Evolutionary conservation across 148 eudicot genomes (phyloP).

Genomic region (Cornus controversa): DNA sequence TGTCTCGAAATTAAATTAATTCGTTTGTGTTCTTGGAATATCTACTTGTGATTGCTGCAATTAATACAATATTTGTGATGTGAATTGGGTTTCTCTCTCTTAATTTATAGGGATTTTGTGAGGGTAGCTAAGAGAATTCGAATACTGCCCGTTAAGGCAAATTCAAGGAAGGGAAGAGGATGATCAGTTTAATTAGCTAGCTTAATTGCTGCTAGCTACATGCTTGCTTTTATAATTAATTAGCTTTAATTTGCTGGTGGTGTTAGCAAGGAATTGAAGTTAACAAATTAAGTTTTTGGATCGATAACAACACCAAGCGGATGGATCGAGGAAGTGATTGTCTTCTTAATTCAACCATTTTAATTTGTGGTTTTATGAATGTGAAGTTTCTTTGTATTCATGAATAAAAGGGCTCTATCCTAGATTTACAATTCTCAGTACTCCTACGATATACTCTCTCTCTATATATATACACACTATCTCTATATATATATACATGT

Average conservation of each 20-base stretch:
- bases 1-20: too few relatives aligned
- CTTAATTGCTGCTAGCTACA: too few relatives aligned
- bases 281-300: too few relatives aligned
- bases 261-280: neutral
- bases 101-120: conserved; percentile 63
- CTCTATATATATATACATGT: too few relatives aligned
- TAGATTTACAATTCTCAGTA: neutral
- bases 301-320: too few relatives aligned
- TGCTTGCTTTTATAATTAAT: too few relatives aligned
- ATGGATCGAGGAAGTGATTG: too few relatives aligned
- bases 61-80: too few relatives aligned
- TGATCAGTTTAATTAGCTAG: neutral
- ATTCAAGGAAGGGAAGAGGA: conserved; percentile 45
- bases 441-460: too few relatives aligned
- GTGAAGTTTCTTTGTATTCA: neutral
- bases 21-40: too few relatives aligned
- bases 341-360: neutral
- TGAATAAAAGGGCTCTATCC: conserved; percentile 2
- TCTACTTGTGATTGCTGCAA: too few relatives aligned
- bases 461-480: neutral
- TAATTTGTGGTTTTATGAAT: neutral
- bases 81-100: neutral
- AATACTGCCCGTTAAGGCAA: conserved; percentile 65
- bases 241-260: neutral
- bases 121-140: conserved; percentile 85